Evolutionary conservation across 2,329 filamentous ascomycete genomes (phyloP), one percentile per base, ranked within the genome.

Genomic region (Phaeosphaeriaceae sp.): DNA sequence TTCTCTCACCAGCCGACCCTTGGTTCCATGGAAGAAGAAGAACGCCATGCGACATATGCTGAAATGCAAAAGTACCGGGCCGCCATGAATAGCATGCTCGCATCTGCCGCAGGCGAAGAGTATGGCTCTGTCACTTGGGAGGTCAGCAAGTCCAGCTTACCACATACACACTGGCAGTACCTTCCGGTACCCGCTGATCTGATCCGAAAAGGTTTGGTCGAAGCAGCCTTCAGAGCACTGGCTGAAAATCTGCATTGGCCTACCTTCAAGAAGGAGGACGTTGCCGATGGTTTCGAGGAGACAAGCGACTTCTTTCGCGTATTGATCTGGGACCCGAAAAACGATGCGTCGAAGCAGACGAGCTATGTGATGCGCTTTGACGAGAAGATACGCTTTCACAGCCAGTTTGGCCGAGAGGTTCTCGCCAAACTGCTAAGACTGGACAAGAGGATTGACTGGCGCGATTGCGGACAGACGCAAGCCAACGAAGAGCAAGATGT

Each of bases 161-260:
- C 98, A 55, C 95, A 99, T 74, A 85, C 89, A 1, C 94, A 98
- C 72, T 97, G 93, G 95, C 96, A 99, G 78, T 90, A 96, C 66
- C 81, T 98, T 27, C 92, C 95, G 0, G 82, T 96, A 0, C 86
- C 90, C 0, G 81, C 85, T 0, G 84, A 90, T 10, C 80, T 92
- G 46, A 85, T 97, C 51, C 81, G 79, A 20, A 87, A 88, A 48
- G 91, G 91, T 0, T 82, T 96, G 1, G 91, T 96, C 0, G 92
- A 97, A 75, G 92, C 91, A 0, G 94, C 89, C 0, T 97, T 99
- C 80, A 89, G 89, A 53, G 91, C 96, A 1, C 88, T 97, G 72
- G 93, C 92, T 0, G 91, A 96, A 74, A 96, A 96, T 48, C 74
- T 85, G 21, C 76, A 82, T 40, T 88, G 88, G 71, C 85, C 86